Conservation (phyloP, 148 eudicot species). For the Salicornia ramosissima region DNA sequence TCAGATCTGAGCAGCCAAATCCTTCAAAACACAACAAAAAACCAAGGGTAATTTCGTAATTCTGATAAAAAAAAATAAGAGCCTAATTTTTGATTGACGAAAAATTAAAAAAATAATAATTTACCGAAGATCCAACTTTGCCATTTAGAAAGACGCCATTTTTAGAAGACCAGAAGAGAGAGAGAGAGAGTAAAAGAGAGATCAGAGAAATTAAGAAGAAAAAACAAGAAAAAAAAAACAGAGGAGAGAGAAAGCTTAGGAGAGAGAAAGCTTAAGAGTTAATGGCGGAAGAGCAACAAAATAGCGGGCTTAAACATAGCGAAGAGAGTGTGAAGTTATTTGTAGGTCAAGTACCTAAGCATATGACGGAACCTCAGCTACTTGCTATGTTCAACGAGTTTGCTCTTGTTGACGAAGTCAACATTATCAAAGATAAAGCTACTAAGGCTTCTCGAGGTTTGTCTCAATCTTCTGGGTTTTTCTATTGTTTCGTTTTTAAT, state of each 20-base stretch:
- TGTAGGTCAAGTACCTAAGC: conserved; percentile 97
- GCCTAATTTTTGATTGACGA: neutral
- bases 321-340: conserved; percentile 94
- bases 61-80: neutral
- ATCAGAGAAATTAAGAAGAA: neutral
- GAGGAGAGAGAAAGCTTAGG: conserved; percentile 15
- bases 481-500: neutral
- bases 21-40: neutral
- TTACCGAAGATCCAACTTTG: conserved; percentile 49
- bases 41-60: conserved; percentile 16
- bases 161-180: conserved; percentile 37
- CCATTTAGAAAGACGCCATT: conserved; percentile 42
- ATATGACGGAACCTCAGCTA: conserved; percentile 68
- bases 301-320: conserved; percentile 28
- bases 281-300: conserved; percentile 55
- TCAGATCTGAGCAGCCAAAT: conserved; percentile 3
- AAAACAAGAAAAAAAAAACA: neutral
- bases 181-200: conserved; percentile 22
- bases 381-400: conserved; percentile 61
- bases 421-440: conserved; percentile 81
- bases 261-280: conserved; percentile 26
- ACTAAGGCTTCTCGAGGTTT: conserved; percentile 87
- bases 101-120: conserved; percentile 12
- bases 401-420: conserved; percentile 80
- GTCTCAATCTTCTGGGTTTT: neutral